These are phyloP conservation scores for Leccinum rimulosum DNA, from an alignment of 768 basidiomycete genomes.

Conservation along the genomic window DNA sequence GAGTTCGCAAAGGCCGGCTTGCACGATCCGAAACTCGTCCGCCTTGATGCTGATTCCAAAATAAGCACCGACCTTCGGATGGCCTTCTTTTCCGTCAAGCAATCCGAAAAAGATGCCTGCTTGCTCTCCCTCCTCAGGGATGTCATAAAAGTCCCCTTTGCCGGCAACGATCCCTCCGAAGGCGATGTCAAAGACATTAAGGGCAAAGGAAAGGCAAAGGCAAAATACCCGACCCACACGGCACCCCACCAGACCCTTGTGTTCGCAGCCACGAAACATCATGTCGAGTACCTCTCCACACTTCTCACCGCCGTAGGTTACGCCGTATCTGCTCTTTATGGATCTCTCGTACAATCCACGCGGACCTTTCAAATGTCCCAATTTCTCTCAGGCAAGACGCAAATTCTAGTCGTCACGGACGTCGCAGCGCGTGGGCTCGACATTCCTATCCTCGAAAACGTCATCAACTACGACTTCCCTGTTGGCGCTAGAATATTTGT, in stretches of 20 bases:
- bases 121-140: slow-evolving; percentile 82
- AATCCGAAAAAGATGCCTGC: slow-evolving; percentile 92
- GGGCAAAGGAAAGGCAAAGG: slow-evolving; percentile 51
- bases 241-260: slow-evolving; percentile 90
- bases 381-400: slow-evolving; percentile 78
- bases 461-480: slow-evolving; percentile 98
- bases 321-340: slow-evolving; percentile 91
- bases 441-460: slow-evolving; percentile 93
- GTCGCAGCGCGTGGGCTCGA: slow-evolving; percentile 98
- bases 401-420: slow-evolving; percentile 92
- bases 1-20: slow-evolving; percentile 99
- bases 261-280: slow-evolving; percentile 96
- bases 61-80: slow-evolving; percentile 91
- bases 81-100: slow-evolving; percentile 92
- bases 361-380: slow-evolving; percentile 87
- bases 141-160: slow-evolving; percentile 78
- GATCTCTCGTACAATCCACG: slow-evolving; percentile 89
- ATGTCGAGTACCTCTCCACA: slow-evolving; percentile 89
- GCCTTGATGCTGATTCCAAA: slow-evolving; percentile 95
- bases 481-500: slow-evolving; percentile 91
- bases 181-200: slow-evolving; percentile 37
- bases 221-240: slow-evolving; percentile 45
- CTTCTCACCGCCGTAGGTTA: slow-evolving; percentile 82
- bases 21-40: slow-evolving; percentile 88
- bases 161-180: slow-evolving; percentile 27